Evolutionary conservation across 177 flowering plant species (phyloP).

Genomic region (Vitis hybrid): DNA sequence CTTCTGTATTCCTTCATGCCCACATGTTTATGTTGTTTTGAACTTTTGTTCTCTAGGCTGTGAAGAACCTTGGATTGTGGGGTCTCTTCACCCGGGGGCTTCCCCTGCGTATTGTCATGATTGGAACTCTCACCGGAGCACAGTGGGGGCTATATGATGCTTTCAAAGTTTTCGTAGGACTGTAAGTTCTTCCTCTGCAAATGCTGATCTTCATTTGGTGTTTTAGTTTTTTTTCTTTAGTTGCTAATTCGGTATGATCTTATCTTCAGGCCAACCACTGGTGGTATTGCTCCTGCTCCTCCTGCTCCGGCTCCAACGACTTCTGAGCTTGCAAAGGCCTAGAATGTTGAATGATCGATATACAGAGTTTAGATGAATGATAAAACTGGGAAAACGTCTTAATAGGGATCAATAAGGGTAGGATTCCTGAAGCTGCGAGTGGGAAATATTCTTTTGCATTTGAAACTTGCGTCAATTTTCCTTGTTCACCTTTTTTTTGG

Average conservation of each 20-base stretch:
- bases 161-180: conserved; percentile 75
- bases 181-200: conserved; percentile 65
- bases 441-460: conserved; percentile 15
- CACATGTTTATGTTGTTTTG: background rate
- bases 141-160: conserved; percentile 87
- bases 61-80: conserved; percentile 66
- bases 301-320: conserved; percentile 31
- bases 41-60: conserved; percentile 42
- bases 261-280: conserved; percentile 79
- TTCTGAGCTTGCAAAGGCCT: conserved; percentile 38
- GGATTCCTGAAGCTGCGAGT: conserved; percentile 12
- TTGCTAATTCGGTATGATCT: background rate
- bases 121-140: conserved; percentile 80
- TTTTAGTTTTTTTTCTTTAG: background rate
- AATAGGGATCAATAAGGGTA: conserved; percentile 15
- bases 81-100: conserved; percentile 83
- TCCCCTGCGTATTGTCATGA: conserved; percentile 85
- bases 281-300: conserved; percentile 64
- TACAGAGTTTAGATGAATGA: background rate
- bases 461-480: conserved; percentile 1
- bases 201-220: conserved; percentile 14
- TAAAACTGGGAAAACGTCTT: background rate
- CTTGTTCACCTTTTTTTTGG: background rate
- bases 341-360: conserved; percentile 9
- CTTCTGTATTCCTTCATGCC: background rate